Conservation (phyloP, 345 rosid species). For the Moricandia arvensis region DNA sequence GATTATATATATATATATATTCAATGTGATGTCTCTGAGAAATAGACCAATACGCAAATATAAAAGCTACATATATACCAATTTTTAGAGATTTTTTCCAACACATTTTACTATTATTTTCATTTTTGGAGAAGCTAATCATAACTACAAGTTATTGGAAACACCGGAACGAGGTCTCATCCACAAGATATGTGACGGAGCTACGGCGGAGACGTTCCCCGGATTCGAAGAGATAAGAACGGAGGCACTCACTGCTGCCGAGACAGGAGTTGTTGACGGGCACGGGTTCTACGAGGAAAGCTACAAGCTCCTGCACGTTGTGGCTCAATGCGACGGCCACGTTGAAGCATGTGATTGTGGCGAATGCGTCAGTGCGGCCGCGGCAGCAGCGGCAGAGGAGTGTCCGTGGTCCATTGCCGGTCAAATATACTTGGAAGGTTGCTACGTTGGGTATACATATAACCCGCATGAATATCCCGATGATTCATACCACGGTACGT, state of each 20-base stretch:
- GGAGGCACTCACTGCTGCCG: slow-evolving; percentile 49
- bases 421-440: slow-evolving; percentile 54
- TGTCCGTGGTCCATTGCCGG: slow-evolving; percentile 53
- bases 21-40: too few species aligned
- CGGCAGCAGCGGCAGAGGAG: slow-evolving; percentile 45
- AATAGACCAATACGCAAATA: neutral
- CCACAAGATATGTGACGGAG: slow-evolving; percentile 52
- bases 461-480: slow-evolving; percentile 34
- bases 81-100: neutral
- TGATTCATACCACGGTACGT: slow-evolving; percentile 38
- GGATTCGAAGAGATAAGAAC: slow-evolving; percentile 51
- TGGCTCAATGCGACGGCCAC: slow-evolving; percentile 69
- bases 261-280: slow-evolving; percentile 39
- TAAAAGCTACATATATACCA: neutral
- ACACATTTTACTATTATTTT: neutral
- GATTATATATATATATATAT: too few species aligned
- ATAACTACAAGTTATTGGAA: slow-evolving; percentile 23
- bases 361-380: slow-evolving; percentile 56
- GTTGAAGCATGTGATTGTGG: slow-evolving; percentile 56
- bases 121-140: slow-evolving; percentile 10
- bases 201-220: slow-evolving; percentile 28
- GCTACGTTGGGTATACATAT: slow-evolving; percentile 52
- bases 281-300: slow-evolving; percentile 45
- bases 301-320: slow-evolving; percentile 43
- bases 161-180: slow-evolving; percentile 35